Percentiles rank a stretch among this genome's conserved stretches.
These are phyloP conservation scores for Aspergillus haitiensis DNA, from an alignment of 495 filamentous ascomycete genomes.

Conservation along the genomic window DNA sequence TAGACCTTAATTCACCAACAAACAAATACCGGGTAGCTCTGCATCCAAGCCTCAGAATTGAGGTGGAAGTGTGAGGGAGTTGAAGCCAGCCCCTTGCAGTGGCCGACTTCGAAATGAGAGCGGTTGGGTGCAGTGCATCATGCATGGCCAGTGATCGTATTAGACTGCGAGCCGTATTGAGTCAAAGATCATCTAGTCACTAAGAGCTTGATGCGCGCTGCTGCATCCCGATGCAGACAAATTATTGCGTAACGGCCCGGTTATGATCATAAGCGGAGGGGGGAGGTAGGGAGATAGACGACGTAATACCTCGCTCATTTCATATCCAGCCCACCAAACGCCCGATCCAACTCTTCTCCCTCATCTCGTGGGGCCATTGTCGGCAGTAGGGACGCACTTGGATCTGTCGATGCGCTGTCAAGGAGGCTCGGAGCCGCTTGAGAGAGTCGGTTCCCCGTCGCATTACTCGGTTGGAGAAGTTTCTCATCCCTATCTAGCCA, in stretches of 20 bases:
- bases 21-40: too few relatives aligned
- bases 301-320: conserved; percentile 33
- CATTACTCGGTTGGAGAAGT: conserved; percentile 67
- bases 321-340: conserved; percentile 71
- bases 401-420: conserved; percentile 46
- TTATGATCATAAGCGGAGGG: not conserved
- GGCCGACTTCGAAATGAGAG: too few relatives aligned
- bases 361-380: conserved; percentile 54
- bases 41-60: too few relatives aligned
- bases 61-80: too few relatives aligned
- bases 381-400: conserved; percentile 39
- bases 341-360: conserved; percentile 83
- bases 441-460: conserved; percentile 16
- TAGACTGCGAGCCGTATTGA: not conserved
- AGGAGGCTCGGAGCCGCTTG: conserved; percentile 45
- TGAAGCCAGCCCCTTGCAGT: too few relatives aligned
- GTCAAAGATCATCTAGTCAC: not conserved
- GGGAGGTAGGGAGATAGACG: not conserved
- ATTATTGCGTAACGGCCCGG: not conserved
- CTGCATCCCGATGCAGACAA: not conserved
- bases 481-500: conserved; percentile 91
- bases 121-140: too few relatives aligned
- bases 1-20: too few relatives aligned
- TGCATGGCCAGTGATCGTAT: too few relatives aligned
- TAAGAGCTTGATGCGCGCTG: not conserved